Evolutionary conservation across 2,329 filamentous ascomycete genomes (phyloP).

Genomic region (Cladosporium velox): DNA sequence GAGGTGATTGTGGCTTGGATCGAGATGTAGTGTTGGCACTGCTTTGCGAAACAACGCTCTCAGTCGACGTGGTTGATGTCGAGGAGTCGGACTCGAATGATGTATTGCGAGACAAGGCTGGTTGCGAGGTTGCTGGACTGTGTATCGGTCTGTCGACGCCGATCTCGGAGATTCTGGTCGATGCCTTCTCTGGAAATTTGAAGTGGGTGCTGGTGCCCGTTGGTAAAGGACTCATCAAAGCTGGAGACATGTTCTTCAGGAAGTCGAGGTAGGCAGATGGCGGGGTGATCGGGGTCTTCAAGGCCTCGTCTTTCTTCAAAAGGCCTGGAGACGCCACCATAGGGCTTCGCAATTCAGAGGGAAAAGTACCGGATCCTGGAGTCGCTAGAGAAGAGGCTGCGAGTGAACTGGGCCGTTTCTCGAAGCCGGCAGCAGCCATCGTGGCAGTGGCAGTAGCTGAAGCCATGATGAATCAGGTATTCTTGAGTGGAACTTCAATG

Average conservation of each 20-base stretch:
- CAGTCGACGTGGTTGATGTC: slow-evolving; percentile 22
- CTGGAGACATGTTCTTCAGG: slow-evolving; percentile 74
- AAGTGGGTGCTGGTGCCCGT: slow-evolving; percentile 57
- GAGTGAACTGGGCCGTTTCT: slow-evolving; percentile 42
- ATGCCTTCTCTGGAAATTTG: slow-evolving; percentile 47
- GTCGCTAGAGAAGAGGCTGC: slow-evolving; percentile 46
- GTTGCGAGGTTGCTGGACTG: slow-evolving; percentile 36
- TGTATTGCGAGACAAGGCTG: slow-evolving; percentile 38
- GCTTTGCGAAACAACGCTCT: slow-evolving; percentile 25
- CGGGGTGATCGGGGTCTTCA: slow-evolving; percentile 85
- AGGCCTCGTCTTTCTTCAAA: slow-evolving; percentile 69
- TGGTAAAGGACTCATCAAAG: slow-evolving; percentile 68
- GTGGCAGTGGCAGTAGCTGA: slow-evolving; percentile 32
- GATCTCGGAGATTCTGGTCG: slow-evolving; percentile 30
- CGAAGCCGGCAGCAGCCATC: slow-evolving; percentile 38
- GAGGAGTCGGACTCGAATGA: slow-evolving; percentile 36
- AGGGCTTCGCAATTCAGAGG: slow-evolving; percentile 62
- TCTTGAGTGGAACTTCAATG: slow-evolving; percentile 7
- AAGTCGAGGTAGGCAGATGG: slow-evolving; percentile 91
- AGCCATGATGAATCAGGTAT: slow-evolving; percentile 3
- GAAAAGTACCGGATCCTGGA: slow-evolving; percentile 62
- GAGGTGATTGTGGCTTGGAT: slow-evolving; percentile 39
- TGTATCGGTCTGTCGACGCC: slow-evolving; percentile 38
- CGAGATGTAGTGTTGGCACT: slow-evolving; percentile 24
- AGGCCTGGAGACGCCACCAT: slow-evolving; percentile 61